Conservation (phyloP, 2,329 filamentous ascomycete species). For the Penicillium sp. region DNA sequence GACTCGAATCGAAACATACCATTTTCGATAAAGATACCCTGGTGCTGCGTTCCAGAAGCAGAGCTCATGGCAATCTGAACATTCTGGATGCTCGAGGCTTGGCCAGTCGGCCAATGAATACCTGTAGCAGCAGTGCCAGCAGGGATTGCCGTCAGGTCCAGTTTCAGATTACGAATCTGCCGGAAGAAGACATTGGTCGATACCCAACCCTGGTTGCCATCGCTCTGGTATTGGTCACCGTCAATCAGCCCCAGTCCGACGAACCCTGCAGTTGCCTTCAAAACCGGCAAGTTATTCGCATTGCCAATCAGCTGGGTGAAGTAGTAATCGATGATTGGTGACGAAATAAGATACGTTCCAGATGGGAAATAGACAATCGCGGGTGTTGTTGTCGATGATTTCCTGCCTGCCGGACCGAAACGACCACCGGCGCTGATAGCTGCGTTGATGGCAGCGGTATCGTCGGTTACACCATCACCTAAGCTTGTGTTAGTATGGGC, state of each 20-base stretch:
- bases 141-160: constrained; percentile 52
- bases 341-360: constrained; percentile 57
- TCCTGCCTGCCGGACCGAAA: constrained; percentile 41
- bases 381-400: constrained; percentile 50
- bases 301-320: constrained; percentile 62
- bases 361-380: constrained; percentile 57
- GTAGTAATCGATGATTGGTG: constrained; percentile 60
- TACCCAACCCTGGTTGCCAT: constrained; percentile 37
- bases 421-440: constrained; percentile 47
- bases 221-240: constrained; percentile 50
- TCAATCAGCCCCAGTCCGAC: constrained; percentile 57
- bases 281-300: constrained; percentile 53
- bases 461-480: constrained; percentile 51
- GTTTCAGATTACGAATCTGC: constrained; percentile 61
- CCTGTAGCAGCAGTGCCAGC: constrained; percentile 30
- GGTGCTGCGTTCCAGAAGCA: constrained; percentile 48
- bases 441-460: constrained; percentile 54
- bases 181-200: constrained; percentile 62
- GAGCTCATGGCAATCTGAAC: constrained; percentile 57
- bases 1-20: constrained; percentile 28
- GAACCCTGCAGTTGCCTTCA: constrained; percentile 54
- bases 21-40: constrained; percentile 60
- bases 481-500: constrained; percentile 35
- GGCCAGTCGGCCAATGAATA: constrained; percentile 54
- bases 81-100: constrained; percentile 60